Conservation (phyloP, 1,139 yeast species). For the Yamadazyma diospyri region DNA sequence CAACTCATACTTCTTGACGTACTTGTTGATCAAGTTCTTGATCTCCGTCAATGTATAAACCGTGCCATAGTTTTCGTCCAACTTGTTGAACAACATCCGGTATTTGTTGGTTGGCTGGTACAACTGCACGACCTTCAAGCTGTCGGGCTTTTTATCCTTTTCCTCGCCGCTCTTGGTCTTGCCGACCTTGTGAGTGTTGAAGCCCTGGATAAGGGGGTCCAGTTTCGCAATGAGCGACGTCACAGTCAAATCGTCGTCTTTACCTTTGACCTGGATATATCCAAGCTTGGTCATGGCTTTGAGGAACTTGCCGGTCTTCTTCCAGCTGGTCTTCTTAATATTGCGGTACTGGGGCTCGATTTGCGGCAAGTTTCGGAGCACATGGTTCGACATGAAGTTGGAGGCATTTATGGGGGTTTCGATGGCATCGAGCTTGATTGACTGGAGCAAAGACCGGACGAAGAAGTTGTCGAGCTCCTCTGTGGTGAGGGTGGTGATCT, state of each 20-base stretch:
- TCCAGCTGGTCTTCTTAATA: slow-evolving; percentile 85
- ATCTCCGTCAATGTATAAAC: slow-evolving; percentile 56
- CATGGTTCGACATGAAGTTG: slow-evolving; percentile 65
- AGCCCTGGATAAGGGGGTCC: slow-evolving; percentile 46
- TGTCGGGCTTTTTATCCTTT: slow-evolving; percentile 19
- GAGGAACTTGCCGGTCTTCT: slow-evolving; percentile 78
- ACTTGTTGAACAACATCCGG: slow-evolving; percentile 46
- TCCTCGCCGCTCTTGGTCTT: slow-evolving; percentile 16
- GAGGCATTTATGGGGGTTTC: slow-evolving; percentile 67
- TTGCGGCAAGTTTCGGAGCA: slow-evolving; percentile 68
- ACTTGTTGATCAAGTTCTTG: slow-evolving; percentile 48
- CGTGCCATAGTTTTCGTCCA: slow-evolving; percentile 30
- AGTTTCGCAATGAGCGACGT: slow-evolving; percentile 47
- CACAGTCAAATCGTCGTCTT: slow-evolving; percentile 67
- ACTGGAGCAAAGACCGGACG: slow-evolving; percentile 62
- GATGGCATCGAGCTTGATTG: slow-evolving; percentile 56
- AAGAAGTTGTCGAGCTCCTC: slow-evolving; percentile 82
- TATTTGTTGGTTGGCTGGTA: slow-evolving; percentile 56
- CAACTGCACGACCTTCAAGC: slow-evolving; percentile 30
- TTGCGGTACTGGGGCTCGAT: slow-evolving; percentile 51
- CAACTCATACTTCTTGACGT: slow-evolving; percentile 51
- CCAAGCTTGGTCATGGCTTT: slow-evolving; percentile 80
- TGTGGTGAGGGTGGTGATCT: slow-evolving; percentile 30
- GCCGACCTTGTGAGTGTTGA: slow-evolving; percentile 58
- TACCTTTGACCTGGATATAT: slow-evolving; percentile 65